These are phyloP conservation scores for Endoconidiophora polonica DNA, from an alignment of 2,329 filamentous ascomycete genomes.

Conservation along the genomic window DNA sequence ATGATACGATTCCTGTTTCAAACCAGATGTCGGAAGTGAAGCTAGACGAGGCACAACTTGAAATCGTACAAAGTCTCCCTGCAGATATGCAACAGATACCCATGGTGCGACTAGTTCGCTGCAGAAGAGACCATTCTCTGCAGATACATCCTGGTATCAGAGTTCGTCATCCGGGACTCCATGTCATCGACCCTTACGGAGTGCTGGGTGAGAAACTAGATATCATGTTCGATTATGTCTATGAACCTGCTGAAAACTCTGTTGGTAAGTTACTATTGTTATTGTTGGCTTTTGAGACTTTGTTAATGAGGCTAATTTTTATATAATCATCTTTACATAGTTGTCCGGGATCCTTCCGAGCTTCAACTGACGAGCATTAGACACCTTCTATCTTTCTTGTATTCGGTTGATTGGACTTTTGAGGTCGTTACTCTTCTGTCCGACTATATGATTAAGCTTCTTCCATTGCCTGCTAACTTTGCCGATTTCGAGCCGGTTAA, in stretches of 20 bases:
- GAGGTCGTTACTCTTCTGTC: background rate
- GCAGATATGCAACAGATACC: no score
- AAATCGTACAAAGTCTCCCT: no score
- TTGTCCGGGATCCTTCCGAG: background rate
- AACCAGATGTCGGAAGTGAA: no score
- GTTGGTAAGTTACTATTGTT: background rate
- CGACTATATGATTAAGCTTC: slow-evolving; percentile 2
- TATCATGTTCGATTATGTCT: slow-evolving; percentile 1
- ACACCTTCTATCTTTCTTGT: background rate
- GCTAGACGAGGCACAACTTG: no score
- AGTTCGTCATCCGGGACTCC: background rate
- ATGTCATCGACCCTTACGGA: background rate
- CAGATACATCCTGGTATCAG: background rate
- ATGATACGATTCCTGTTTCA: no score
- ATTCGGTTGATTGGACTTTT: slow-evolving; percentile 3
- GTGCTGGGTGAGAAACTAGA: background rate
- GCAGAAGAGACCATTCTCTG: background rate
- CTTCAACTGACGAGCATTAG: background rate
- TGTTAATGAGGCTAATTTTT: background rate
- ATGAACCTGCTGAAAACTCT: background rate
- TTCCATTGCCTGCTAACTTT: slow-evolving; percentile 1
- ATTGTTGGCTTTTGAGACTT: no score
- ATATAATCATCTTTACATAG: background rate
- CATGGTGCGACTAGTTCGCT: background rate
- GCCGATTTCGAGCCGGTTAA: slow-evolving; percentile 1